These are phyloP conservation scores for Arthrobotrys sinensis DNA, from an alignment of 2,329 filamentous ascomycete genomes.

Conservation along the genomic window DNA sequence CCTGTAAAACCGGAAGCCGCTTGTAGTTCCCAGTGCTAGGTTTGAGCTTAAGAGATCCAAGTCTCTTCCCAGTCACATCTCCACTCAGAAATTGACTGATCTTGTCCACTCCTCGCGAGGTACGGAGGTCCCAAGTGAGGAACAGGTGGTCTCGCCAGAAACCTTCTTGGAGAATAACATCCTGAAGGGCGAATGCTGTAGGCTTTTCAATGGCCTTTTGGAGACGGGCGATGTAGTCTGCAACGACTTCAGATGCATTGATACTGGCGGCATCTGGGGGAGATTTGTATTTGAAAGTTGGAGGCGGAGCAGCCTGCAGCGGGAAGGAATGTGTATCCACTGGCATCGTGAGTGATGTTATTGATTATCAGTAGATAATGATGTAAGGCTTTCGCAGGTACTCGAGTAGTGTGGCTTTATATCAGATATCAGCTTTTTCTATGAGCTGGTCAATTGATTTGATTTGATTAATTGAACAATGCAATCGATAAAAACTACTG, in stretches of 20 bases:
- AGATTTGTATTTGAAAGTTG: constrained; percentile 35
- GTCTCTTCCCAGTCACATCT: constrained; percentile 14
- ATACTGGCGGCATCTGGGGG: constrained; percentile 31
- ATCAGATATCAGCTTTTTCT: background rate
- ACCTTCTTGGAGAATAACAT: constrained; percentile 65
- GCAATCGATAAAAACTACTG: background rate
- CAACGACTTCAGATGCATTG: constrained; percentile 37
- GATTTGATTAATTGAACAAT: background rate
- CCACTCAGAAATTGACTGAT: constrained; percentile 65
- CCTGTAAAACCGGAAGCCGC: constrained; percentile 33
- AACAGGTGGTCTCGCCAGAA: constrained; percentile 76
- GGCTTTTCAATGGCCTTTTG: constrained; percentile 43
- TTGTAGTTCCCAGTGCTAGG: constrained; percentile 37
- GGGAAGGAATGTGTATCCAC: constrained; percentile 36
- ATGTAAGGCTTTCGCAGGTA: background rate
- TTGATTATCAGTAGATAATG: background rate
- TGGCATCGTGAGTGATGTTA: background rate
- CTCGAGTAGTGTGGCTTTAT: background rate
- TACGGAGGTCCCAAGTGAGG: constrained; percentile 74
- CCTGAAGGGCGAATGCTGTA: constrained; percentile 25
- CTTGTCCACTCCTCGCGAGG: constrained; percentile 69
- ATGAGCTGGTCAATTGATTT: background rate
- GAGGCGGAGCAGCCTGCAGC: constrained; percentile 33
- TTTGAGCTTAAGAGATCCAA: constrained; percentile 32
- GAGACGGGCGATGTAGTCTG: constrained; percentile 41